Evolutionary conservation across 768 basidiomycete genomes (phyloP).

Genomic region (Boletus speciosus): DNA sequence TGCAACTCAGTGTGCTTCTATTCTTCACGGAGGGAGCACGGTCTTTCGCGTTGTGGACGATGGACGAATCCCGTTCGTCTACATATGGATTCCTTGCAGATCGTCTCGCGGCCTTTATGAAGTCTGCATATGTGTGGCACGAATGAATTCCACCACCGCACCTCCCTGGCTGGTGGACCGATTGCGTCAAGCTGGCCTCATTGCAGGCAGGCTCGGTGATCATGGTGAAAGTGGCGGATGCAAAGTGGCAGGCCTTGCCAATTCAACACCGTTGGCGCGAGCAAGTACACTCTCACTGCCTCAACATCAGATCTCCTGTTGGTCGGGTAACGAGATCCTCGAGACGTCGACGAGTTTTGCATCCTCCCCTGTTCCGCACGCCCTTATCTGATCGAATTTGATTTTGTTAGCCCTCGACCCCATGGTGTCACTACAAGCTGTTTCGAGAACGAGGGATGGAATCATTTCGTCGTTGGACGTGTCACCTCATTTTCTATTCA

Average conservation of each 20-base stretch:
- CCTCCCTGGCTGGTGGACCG: not conserved
- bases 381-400: constrained; percentile 16
- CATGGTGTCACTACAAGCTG: constrained; percentile 42
- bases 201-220: constrained; percentile 14
- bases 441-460: constrained; percentile 49
- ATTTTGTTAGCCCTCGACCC: constrained; percentile 47
- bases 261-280: not conserved
- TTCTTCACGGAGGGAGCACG: constrained; percentile 4
- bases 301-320: constrained; percentile 13
- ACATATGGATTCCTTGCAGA: constrained; percentile 1
- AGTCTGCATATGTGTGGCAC: constrained; percentile 3
- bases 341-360: constrained; percentile 34
- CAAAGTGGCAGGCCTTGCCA: constrained; percentile 9
- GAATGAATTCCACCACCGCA: constrained; percentile 3
- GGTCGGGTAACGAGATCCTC: constrained; percentile 35
- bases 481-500: constrained; percentile 55
- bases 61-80: not conserved
- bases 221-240: constrained; percentile 10
- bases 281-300: not conserved
- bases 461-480: constrained; percentile 43
- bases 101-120: constrained; percentile 14
- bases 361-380: constrained; percentile 5
- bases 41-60: constrained; percentile 5
- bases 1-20: not conserved
- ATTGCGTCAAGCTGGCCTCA: constrained; percentile 13